A percentile compares a stretch with the other conserved stretches of the same genome.
These are phyloP conservation scores for Alternaria sp. DNA, from an alignment of 2,329 filamentous ascomycete species.

Conservation along the genomic window DNA sequence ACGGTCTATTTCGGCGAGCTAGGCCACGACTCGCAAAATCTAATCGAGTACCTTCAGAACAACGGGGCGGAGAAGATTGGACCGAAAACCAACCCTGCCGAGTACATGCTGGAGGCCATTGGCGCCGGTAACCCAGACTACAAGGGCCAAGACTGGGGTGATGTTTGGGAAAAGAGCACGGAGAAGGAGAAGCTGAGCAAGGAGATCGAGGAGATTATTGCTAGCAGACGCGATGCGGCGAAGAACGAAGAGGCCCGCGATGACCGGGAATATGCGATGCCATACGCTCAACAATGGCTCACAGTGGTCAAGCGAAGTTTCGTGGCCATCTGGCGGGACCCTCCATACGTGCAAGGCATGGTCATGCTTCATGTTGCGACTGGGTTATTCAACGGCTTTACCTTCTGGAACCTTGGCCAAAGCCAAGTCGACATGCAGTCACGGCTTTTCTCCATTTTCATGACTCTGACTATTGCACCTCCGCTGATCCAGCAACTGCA, in stretches of 20 bases:
- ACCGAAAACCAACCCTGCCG: constrained; percentile 61
- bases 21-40: constrained; percentile 51
- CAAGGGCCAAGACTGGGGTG: constrained; percentile 57
- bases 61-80: constrained; percentile 58
- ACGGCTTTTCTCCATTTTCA: constrained; percentile 77
- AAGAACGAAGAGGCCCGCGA: constrained; percentile 52
- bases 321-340: constrained; percentile 70
- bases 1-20: constrained; percentile 73
- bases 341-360: constrained; percentile 65
- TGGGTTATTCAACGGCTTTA: constrained; percentile 60
- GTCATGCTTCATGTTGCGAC: constrained; percentile 63
- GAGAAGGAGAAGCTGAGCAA: constrained; percentile 51
- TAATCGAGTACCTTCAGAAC: constrained; percentile 61
- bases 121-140: constrained; percentile 55
- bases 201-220: constrained; percentile 55
- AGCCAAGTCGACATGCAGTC: constrained; percentile 59
- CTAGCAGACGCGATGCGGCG: constrained; percentile 43
- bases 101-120: constrained; percentile 61
- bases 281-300: constrained; percentile 53
- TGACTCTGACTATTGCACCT: constrained; percentile 77
- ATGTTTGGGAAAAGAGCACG: constrained; percentile 55
- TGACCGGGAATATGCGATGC: constrained; percentile 57
- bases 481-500: constrained; percentile 80
- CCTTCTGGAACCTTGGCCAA: constrained; percentile 58
- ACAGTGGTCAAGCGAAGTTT: constrained; percentile 61